Conservation (phyloP, 1,139 yeast genomes). For the Zygotorulaspora mrakii region DNA sequence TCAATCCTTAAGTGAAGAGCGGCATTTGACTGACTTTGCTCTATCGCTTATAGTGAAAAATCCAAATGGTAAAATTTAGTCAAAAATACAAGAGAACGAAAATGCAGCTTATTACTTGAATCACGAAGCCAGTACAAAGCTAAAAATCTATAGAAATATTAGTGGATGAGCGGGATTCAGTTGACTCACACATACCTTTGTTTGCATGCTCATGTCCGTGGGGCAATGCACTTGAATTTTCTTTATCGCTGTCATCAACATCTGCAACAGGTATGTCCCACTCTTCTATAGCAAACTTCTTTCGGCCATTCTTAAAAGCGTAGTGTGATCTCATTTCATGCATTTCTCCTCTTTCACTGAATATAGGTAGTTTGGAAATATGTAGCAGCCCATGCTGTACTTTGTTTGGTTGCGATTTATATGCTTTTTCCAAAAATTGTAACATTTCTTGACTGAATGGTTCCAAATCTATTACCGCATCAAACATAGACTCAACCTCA, state of each 20-base stretch:
- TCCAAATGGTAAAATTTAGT: no score
- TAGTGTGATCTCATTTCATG: slow-evolving; percentile 68
- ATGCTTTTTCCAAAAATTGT: slow-evolving; percentile 61
- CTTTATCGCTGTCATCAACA: slow-evolving; percentile 44
- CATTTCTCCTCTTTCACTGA: slow-evolving; percentile 81
- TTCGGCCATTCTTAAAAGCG: slow-evolving; percentile 81
- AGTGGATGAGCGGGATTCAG: slow-evolving; percentile 16
- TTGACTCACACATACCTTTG: no score
- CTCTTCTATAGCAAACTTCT: slow-evolving; percentile 78
- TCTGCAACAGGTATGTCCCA: slow-evolving; percentile 97
- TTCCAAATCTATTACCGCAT: slow-evolving; percentile 68
- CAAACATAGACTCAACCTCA: slow-evolving; percentile 58
- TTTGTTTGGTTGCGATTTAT: slow-evolving; percentile 58
- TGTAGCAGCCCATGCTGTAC: slow-evolving; percentile 85
- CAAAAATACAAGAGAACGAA: no score
- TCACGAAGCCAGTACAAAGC: not conserved
- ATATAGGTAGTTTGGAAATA: slow-evolving; percentile 63
- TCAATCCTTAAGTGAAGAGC: no score
- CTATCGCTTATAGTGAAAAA: not conserved
- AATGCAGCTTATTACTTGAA: no score
- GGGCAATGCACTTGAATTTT: not conserved
- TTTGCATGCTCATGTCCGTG: slow-evolving; percentile 1
- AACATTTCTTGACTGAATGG: slow-evolving; percentile 80
- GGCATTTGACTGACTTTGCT: not conserved
- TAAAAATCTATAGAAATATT: slow-evolving; percentile 20